These are phyloP conservation scores for Aspergillus sp. DNA, from an alignment of 2,329 filamentous ascomycete species.

Conservation along the genomic window DNA sequence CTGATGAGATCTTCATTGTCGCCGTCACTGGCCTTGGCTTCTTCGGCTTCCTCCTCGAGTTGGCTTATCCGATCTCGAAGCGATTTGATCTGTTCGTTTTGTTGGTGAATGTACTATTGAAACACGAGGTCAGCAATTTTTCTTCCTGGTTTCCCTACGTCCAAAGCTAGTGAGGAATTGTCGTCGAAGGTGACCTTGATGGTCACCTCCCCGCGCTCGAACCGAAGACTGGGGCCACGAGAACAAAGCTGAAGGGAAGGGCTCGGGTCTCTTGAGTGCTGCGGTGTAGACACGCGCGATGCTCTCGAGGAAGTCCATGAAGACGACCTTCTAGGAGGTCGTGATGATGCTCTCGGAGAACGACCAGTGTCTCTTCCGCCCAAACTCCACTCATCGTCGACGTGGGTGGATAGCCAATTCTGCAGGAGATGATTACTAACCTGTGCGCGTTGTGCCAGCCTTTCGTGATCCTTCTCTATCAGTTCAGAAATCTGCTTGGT, in stretches of 20 bases:
- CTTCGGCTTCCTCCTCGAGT: slow-evolving; percentile 41
- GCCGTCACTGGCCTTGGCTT: slow-evolving; percentile 39
- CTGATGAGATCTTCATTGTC: slow-evolving; percentile 40
- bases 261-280: neutral
- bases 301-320: neutral
- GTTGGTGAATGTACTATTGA: slow-evolving; percentile 47
- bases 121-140: slow-evolving; percentile 21
- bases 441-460: slow-evolving; percentile 48
- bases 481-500: slow-evolving; percentile 55
- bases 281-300: neutral
- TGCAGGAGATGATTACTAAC: slow-evolving; percentile 32
- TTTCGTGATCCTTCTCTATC: slow-evolving; percentile 58
- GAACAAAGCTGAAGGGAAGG: neutral
- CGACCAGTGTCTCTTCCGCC: neutral
- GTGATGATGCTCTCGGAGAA: neutral
- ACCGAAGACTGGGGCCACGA: neutral
- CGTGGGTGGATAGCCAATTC: neutral
- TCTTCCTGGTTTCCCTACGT: neutral
- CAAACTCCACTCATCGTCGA: neutral
- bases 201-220: neutral
- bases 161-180: neutral
- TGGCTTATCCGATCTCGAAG: slow-evolving; percentile 47
- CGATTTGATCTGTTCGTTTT: slow-evolving; percentile 48
- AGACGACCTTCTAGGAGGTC: neutral
- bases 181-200: neutral